phyloP scores from a whole-genome alignment of 441 rosid species.

The Hura crepitans region DNA sequence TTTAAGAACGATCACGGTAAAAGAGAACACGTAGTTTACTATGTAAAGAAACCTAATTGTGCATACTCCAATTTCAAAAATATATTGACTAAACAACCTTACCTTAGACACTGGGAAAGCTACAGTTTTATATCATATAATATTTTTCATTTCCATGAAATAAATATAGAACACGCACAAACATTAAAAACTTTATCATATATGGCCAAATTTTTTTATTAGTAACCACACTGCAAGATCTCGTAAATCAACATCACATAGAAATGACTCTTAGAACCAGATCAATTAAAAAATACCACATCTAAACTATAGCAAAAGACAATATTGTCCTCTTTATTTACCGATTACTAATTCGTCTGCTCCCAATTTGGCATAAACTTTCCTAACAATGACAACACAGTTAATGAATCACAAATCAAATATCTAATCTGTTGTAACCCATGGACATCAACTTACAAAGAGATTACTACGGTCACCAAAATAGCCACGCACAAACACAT shows the following conservation, averaged over 20 bases:
- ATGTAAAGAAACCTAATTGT: neutral
- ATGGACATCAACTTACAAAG: conserved; percentile 12
- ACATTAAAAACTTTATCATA: neutral
- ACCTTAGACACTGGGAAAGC: neutral
- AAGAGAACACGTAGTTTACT: neutral
- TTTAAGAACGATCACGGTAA: neutral
- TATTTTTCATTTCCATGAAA: neutral
- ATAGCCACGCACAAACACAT: neutral
- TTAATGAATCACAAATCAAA: neutral
- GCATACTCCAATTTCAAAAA: neutral
- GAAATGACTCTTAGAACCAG: neutral
- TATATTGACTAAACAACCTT: neutral
- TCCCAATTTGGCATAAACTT: conserved; percentile 7
- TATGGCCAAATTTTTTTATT: neutral
- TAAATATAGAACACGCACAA: neutral
- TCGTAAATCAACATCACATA: neutral
- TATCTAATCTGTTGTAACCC: neutral
- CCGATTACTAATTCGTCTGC: neutral
- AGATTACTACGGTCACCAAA: conserved; percentile 2
- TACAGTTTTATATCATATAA: neutral
- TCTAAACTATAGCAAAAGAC: neutral
- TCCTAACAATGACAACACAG: neutral
- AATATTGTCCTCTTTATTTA: neutral
- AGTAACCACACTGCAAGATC: neutral
- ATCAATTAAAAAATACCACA: neutral